Evolutionary conservation across 73 alveolate species (phyloP).

Genomic region (Paraurostyla sp.): DNA sequence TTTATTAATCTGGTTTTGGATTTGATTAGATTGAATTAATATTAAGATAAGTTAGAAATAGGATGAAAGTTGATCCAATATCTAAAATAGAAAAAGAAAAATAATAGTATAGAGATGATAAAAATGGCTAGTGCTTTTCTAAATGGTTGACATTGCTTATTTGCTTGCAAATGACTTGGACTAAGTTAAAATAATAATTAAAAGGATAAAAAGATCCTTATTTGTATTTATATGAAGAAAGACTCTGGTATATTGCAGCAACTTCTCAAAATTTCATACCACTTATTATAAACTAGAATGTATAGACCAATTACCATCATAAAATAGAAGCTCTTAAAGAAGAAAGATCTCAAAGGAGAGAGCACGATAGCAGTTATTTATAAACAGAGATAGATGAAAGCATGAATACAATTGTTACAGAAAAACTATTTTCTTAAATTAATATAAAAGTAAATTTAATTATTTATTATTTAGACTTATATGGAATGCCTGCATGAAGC

Average conservation of each 20-base stretch:
- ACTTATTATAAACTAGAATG: background rate
- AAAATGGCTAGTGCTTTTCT: conserved; percentile 48
- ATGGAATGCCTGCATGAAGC: conserved; percentile 47
- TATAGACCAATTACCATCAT: background rate
- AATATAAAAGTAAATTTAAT: conserved; percentile 3
- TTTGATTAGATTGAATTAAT: conserved; percentile 61
- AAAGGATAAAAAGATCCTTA: conserved; percentile 30
- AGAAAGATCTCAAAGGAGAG: conserved; percentile 26
- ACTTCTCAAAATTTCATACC: background rate
- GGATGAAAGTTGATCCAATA: conserved; percentile 57
- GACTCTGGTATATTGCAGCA: conserved; percentile 54
- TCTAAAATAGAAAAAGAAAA: conserved; percentile 45
- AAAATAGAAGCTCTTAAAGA: background rate
- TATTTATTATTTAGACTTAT: background rate
- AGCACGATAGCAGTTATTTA: conserved; percentile 29
- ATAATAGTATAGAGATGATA: background rate
- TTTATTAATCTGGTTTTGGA: conserved; percentile 48
- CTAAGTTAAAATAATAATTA: background rate
- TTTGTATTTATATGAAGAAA: conserved; percentile 38
- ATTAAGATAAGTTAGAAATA: conserved; percentile 57
- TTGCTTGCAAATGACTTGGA: conserved; percentile 45
- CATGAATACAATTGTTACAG: background rate
- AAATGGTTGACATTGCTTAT: conserved; percentile 54
- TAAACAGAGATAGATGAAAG: conserved; percentile 53
- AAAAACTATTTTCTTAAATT: background rate